Conservation (phyloP, 2,329 filamentous ascomycete species). For the Microsporum canis region DNA sequence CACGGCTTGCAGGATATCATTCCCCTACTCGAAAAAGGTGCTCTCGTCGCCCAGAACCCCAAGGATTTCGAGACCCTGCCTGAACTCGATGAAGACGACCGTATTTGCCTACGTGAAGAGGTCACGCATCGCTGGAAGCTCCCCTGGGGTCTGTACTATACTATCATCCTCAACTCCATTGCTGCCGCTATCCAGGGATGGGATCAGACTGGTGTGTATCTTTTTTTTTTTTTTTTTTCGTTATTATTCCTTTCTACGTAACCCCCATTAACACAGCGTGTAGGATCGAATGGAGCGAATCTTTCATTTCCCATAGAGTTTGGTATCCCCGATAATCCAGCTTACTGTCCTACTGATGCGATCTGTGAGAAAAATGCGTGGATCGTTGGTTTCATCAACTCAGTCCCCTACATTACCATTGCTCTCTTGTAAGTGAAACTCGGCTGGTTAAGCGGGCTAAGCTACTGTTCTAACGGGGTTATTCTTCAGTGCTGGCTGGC, state of each 20-base stretch:
- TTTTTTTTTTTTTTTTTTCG: neutral
- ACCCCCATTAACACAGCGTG: neutral
- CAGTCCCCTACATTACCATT: conserved; percentile 40
- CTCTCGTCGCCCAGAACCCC: conserved; percentile 62
- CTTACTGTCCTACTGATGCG: conserved; percentile 15
- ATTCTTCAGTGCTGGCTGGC: conserved; percentile 49
- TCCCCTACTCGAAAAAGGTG: conserved; percentile 37
- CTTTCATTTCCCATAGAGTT: conserved; percentile 41
- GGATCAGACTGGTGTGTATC: conserved; percentile 36
- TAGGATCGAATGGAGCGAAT: conserved; percentile 42
- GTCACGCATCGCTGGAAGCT: conserved; percentile 38
- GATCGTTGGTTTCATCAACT: conserved; percentile 53
- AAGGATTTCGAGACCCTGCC: conserved; percentile 50
- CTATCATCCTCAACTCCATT: conserved; percentile 41
- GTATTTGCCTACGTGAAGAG: conserved; percentile 33
- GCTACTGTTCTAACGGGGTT: conserved; percentile 45
- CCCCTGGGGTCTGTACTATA: conserved; percentile 39
- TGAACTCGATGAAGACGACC: conserved; percentile 45
- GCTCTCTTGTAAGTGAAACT: conserved; percentile 34
- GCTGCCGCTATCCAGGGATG: conserved; percentile 46
- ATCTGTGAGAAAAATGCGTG: conserved; percentile 37
- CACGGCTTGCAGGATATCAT: conserved; percentile 51
- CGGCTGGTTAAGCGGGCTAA: conserved; percentile 40
- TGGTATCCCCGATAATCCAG: conserved; percentile 35
- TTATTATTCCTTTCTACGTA: neutral